Evolutionary conservation across 1,284 basidiomycete genomes (phyloP).

Genomic region (Vanrija sp.): DNA sequence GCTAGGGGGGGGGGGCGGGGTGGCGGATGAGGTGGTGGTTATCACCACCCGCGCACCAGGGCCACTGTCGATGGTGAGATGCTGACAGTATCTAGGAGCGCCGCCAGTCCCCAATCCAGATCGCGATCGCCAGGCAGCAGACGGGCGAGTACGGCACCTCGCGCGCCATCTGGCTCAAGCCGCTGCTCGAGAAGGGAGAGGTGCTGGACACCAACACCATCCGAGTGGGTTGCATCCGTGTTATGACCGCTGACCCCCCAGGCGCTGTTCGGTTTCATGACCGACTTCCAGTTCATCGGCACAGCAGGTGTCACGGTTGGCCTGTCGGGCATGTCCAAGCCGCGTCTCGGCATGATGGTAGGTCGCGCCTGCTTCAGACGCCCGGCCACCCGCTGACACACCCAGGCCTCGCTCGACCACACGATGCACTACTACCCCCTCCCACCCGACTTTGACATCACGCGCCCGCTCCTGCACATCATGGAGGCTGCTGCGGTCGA

Average conservation of each 20-base stretch:
- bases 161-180: constrained; percentile 72
- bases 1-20: too few relatives aligned
- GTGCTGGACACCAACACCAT: constrained; percentile 69
- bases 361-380: constrained; percentile 31
- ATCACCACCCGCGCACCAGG: neutral
- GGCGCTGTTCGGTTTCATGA: constrained; percentile 82
- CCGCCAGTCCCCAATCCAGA: constrained; percentile 63
- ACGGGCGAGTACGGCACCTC: constrained; percentile 27
- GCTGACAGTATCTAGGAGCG: constrained; percentile 56
- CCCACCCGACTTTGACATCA: constrained; percentile 70
- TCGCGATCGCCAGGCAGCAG: constrained; percentile 48
- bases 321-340: constrained; percentile 52
- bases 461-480: constrained; percentile 76
- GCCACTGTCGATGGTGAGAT: neutral
- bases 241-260: constrained; percentile 36
- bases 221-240: constrained; percentile 58
- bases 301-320: constrained; percentile 64
- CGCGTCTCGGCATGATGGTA: constrained; percentile 65
- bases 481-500: constrained; percentile 64
- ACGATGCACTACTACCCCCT: constrained; percentile 72
- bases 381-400: neutral
- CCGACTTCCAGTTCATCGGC: constrained; percentile 73
- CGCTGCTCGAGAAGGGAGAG: constrained; percentile 58
- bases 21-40: too few relatives aligned
- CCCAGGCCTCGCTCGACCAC: constrained; percentile 76